Evolutionary conservation across 495 filamentous ascomycete species (phyloP).

Genomic region (Hypomontagnella submonticulosa): DNA sequence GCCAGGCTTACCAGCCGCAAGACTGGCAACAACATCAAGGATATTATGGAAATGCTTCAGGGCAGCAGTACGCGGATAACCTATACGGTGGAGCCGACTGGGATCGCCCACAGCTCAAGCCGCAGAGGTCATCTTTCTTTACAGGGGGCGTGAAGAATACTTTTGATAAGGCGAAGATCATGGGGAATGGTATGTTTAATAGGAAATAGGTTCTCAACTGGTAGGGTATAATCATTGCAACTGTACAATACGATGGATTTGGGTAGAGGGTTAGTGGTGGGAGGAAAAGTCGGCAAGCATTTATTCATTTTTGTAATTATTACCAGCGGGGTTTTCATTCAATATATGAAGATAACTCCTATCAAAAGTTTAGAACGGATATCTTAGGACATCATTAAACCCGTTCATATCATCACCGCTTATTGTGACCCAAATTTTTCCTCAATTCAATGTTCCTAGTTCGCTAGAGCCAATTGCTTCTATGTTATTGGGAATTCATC

Average conservation of each 20-base stretch:
- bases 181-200: constrained; percentile 43
- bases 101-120: constrained; percentile 40
- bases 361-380: too few species aligned
- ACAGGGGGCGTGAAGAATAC: constrained; percentile 45
- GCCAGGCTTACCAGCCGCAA: constrained; percentile 39
- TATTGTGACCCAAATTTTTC: too few species aligned
- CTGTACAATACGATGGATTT: background rate
- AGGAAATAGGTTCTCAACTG: constrained; percentile 19
- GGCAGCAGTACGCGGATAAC: constrained; percentile 30
- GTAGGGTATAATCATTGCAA: background rate
- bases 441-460: too few species aligned
- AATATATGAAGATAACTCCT: too few species aligned
- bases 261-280: background rate
- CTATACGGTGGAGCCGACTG: constrained; percentile 30
- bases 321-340: too few species aligned
- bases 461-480: too few species aligned
- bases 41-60: constrained; percentile 32
- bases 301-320: too few species aligned
- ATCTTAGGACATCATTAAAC: too few species aligned
- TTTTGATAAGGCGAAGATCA: constrained; percentile 44
- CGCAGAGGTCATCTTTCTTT: constrained; percentile 47
- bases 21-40: constrained; percentile 40
- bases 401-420: too few species aligned
- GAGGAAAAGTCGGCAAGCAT: too few species aligned
- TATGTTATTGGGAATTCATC: too few species aligned